phyloP scores from a whole-genome alignment of 2,329 filamentous ascomycete genomes.

The Penicillium olsonii region DNA sequence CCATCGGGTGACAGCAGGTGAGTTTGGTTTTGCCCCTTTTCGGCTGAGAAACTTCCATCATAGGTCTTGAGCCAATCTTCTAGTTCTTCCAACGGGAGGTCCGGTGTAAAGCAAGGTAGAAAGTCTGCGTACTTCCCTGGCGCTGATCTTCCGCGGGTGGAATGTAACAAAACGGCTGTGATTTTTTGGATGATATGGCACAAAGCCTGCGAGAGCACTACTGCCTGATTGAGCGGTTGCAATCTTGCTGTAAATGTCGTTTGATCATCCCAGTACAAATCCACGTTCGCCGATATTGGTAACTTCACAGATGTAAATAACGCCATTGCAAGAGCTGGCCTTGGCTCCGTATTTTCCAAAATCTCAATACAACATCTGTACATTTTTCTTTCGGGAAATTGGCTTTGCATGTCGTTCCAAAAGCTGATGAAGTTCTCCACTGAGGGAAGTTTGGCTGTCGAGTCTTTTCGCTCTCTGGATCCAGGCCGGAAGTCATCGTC shows the following conservation, averaged over 20 bases:
- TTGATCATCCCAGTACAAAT: constrained; percentile 2
- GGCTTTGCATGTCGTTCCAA: constrained; percentile 3
- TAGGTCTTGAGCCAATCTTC: constrained; percentile 1
- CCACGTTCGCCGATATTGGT: neutral
- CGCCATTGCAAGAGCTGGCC: constrained; percentile 2
- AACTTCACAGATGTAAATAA: constrained; percentile 2
- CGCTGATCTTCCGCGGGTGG: neutral
- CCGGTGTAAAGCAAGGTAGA: constrained; percentile 4
- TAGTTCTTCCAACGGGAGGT: constrained; percentile 6
- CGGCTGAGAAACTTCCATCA: neutral
- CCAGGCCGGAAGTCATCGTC: neutral
- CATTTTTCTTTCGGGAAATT: constrained; percentile 1
- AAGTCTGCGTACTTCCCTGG: constrained; percentile 1
- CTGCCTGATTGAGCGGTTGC: constrained; percentile 2
- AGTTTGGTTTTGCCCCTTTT: neutral
- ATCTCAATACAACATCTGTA: constrained; percentile 2
- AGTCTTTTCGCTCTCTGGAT: neutral
- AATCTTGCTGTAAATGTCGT: constrained; percentile 2
- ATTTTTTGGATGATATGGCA: neutral
- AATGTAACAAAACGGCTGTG: constrained; percentile 5
- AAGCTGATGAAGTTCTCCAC: neutral
- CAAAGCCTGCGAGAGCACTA: neutral
- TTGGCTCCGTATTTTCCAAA: neutral
- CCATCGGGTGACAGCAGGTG: constrained; percentile 1
- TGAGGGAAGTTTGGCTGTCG: neutral